These are phyloP conservation scores for Daldinia bambusicola DNA, from an alignment of 495 filamentous ascomycete species.

Conservation along the genomic window DNA sequence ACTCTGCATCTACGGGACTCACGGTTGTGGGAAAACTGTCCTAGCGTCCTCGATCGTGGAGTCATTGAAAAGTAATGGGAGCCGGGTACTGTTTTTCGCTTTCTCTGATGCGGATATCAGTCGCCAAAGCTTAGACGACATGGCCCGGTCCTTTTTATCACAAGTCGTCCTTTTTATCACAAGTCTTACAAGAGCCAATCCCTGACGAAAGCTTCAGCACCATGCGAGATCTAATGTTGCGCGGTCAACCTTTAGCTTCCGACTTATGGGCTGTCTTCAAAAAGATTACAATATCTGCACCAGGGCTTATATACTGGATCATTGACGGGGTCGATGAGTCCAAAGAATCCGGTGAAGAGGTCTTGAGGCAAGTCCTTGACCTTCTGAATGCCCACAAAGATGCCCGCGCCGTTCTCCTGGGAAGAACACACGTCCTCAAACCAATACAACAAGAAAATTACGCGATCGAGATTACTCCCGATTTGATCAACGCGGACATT, in stretches of 20 bases:
- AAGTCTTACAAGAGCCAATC: neutral
- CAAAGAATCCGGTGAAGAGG: neutral
- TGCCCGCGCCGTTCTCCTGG: neutral
- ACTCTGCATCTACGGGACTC: neutral
- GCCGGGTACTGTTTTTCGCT: neutral
- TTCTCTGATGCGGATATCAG: neutral
- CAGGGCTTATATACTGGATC: neutral
- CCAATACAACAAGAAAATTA: neutral
- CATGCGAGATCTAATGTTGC: neutral
- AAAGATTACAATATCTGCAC: neutral
- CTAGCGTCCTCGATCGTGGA: neutral
- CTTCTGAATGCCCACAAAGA: neutral
- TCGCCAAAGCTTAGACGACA: neutral
- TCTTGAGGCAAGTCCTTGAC: neutral
- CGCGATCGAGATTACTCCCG: neutral
- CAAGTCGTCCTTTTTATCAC: neutral
- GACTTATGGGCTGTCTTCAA: neutral
- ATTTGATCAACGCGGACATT: neutral
- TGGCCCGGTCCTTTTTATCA: neutral
- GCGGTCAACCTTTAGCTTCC: neutral
- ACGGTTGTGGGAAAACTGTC: conserved; percentile 2
- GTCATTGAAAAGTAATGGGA: neutral
- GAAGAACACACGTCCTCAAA: neutral
- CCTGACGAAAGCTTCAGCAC: neutral
- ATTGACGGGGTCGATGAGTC: neutral